These are phyloP conservation scores for Sutorius eximius DNA, from an alignment of 1,284 basidiomycete species.

Conservation along the genomic window DNA sequence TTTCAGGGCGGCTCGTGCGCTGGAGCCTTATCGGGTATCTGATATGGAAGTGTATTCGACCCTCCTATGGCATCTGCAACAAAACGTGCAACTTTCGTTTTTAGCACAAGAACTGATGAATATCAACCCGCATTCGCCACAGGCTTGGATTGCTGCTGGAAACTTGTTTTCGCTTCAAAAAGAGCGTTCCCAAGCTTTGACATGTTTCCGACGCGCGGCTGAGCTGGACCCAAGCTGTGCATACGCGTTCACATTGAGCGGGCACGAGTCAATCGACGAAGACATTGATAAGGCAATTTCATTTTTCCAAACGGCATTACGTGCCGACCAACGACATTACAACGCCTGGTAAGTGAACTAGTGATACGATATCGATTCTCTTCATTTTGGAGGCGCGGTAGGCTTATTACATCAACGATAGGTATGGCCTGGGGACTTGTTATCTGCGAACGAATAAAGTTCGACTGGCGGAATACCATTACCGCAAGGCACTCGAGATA, in stretches of 20 bases:
- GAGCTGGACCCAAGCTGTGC: slow-evolving; percentile 83
- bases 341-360: slow-evolving; percentile 80
- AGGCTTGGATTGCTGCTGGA: slow-evolving; percentile 93
- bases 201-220: slow-evolving; percentile 87
- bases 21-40: slow-evolving; percentile 82
- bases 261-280: slow-evolving; percentile 93
- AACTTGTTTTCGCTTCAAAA: slow-evolving; percentile 92
- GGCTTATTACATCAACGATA: slow-evolving; percentile 40
- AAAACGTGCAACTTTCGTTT: slow-evolving; percentile 79
- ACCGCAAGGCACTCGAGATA: slow-evolving; percentile 84
- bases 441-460: slow-evolving; percentile 91
- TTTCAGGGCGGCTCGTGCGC: slow-evolving; percentile 75
- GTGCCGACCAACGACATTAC: slow-evolving; percentile 87
- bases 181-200: slow-evolving; percentile 86
- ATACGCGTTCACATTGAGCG: slow-evolving; percentile 91
- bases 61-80: slow-evolving; percentile 88
- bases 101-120: slow-evolving; percentile 87
- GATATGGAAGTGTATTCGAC: slow-evolving; percentile 96
- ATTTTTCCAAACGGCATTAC: slow-evolving; percentile 87
- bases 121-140: slow-evolving; percentile 76
- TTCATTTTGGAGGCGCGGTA: slow-evolving; percentile 1
- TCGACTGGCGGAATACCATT: slow-evolving; percentile 91
- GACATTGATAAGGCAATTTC: slow-evolving; percentile 86
- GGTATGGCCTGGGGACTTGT: slow-evolving; percentile 96
- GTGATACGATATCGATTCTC: slow-evolving; percentile 1